Evolutionary conservation across 495 filamentous ascomycete species (phyloP), one percentile per base, ranked within the genome.

Genomic region (Talaromyces trachyspermus): DNA sequence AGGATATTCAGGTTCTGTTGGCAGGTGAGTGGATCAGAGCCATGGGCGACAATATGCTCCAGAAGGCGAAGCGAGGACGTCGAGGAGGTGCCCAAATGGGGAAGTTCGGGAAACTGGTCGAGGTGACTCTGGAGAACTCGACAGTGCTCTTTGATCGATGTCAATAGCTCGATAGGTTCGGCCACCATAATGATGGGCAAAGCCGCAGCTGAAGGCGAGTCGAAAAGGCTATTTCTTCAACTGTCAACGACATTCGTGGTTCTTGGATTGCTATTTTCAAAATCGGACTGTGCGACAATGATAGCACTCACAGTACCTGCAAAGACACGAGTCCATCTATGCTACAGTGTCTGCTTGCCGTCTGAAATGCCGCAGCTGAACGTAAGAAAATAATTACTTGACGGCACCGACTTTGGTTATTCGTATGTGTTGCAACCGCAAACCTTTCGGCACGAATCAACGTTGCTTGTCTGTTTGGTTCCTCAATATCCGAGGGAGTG

Each of bases 311-410:
- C 64, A 66, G 17, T 9, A 56, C 59, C 43, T 71, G 64, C 14
- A 70, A 46, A 14, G 51, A 42, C 45, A 67, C 43, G 9, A 63
- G 50, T 9, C 50, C 54, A 29, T 61, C 44, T 12, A 65, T 36
- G 5, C 27, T 53, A 40, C 46, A 56, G 14, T 35, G 43, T 4
- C 47, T 37, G 30, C 54, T 56, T 2, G 48, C 55, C 4, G 45
- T 52, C 3, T 12, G 30, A 35, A 56, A 53, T 7, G 55, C 39
- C 7, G 42, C 33, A 11, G 62, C 57, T 7, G 63, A 63, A 1
- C 83, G 63, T 2, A 83, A 60, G 54, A 84, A 80, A 11, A 75
- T 54, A 32, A 86, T 68, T 14, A 74, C 59, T 23, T 46, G 7
- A 17, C 7, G 19, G n/a, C 26, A 11, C 30, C n/a, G n/a, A n/a